These are phyloP conservation scores for Eucalyptus albens DNA, from an alignment of 345 rosid genomes.

Conservation along the genomic window DNA sequence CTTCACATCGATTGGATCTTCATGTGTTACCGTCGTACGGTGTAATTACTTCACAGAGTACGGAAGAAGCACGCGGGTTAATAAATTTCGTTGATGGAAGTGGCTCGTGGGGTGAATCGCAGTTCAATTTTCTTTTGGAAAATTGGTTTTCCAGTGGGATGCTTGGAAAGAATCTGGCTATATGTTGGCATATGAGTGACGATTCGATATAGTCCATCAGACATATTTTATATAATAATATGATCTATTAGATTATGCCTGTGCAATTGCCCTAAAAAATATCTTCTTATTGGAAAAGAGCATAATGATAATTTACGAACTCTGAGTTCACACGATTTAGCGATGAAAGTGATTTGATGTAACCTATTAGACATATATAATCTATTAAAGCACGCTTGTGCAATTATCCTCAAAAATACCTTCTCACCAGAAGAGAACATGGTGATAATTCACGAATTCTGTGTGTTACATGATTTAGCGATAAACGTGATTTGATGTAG, in stretches of 20 bases:
- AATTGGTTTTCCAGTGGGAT: background rate
- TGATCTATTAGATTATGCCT: too few species aligned
- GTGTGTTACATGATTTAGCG: fast-evolving
- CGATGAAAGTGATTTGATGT: fast-evolving
- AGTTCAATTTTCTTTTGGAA: background rate
- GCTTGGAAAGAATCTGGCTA: background rate
- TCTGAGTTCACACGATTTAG: background rate
- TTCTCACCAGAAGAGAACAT: fast-evolving
- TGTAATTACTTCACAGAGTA: background rate
- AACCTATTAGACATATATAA: background rate
- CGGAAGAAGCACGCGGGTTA: background rate
- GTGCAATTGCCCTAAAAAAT: background rate
- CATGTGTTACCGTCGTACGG: background rate
- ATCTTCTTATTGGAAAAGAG: background rate
- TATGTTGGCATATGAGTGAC: too few species aligned
- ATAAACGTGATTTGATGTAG: background rate
- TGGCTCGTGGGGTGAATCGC: background rate
- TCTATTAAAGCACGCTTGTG: fast-evolving
- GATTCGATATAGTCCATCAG: too few species aligned
- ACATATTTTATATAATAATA: too few species aligned
- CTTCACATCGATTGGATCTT: background rate
- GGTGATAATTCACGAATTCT: fast-evolving
- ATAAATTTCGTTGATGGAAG: background rate
- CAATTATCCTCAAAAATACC: background rate
- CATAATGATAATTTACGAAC: fast-evolving